Evolutionary conservation across 106 monocot genomes (phyloP).

Genomic region (Dendrobium catenatum): DNA sequence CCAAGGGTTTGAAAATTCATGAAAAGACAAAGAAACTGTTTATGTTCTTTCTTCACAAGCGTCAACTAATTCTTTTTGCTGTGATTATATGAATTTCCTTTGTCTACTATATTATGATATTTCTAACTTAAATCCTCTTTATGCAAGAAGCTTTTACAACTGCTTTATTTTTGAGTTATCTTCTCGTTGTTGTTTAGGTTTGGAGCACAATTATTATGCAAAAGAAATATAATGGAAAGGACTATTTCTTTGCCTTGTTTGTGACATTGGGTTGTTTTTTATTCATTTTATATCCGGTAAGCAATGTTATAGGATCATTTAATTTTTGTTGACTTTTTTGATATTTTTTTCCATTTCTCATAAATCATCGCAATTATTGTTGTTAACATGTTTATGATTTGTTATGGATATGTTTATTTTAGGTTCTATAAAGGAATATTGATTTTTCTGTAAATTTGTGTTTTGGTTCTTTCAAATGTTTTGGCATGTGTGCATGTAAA

Average conservation of each 20-base stretch:
- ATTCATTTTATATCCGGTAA: conserved; percentile 92
- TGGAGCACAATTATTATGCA: conserved; percentile 96
- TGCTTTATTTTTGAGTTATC: background rate
- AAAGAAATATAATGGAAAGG: conserved; percentile 83
- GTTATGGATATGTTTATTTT: background rate
- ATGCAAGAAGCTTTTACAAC: background rate
- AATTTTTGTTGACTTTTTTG: background rate
- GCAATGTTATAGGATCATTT: background rate
- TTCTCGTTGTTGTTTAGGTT: conserved; percentile 33
- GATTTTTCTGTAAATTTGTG: background rate
- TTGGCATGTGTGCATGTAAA: background rate
- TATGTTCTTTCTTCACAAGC: background rate
- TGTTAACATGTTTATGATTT: background rate
- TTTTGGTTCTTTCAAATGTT: background rate
- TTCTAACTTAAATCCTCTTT: background rate
- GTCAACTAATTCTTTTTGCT: background rate
- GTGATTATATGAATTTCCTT: background rate
- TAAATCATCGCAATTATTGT: background rate
- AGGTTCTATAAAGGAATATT: background rate
- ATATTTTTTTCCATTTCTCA: background rate
- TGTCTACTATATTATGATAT: background rate
- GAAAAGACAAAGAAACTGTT: background rate
- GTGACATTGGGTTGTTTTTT: conserved; percentile 86
- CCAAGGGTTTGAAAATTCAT: conserved; percentile 3
- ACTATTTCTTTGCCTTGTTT: conserved; percentile 80